Percentiles rank a stretch among this genome's conserved stretches.
These are phyloP conservation scores for Pythium myriotylum DNA, from an alignment of 352 stramenopile genomes.

Conservation along the genomic window DNA sequence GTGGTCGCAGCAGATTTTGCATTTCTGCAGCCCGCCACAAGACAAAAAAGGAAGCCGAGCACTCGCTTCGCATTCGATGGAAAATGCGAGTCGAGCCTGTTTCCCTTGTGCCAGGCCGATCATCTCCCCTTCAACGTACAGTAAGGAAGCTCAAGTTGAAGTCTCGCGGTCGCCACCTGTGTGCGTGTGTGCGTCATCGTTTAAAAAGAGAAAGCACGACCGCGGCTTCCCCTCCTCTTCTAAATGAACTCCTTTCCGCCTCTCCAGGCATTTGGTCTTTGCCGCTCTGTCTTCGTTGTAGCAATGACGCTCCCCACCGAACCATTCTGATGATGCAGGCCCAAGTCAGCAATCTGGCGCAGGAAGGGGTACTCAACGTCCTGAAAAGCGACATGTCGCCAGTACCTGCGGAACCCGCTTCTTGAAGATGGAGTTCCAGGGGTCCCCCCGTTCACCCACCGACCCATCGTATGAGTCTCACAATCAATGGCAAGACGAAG, in stretches of 20 bases:
- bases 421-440: background rate
- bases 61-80: background rate
- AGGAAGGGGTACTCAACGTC: no score
- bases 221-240: no score
- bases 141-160: background rate
- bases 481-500: no score
- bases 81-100: constrained; percentile 5
- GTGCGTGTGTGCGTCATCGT: background rate
- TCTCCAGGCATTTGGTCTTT: no score
- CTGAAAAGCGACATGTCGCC: background rate
- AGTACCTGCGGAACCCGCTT: background rate
- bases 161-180: background rate
- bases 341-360: no score
- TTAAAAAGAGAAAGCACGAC: background rate
- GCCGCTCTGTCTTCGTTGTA: no score
- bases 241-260: no score
- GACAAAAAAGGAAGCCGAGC: background rate
- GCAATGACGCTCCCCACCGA: background rate
- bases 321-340: constrained; percentile 6
- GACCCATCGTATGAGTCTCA: no score
- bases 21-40: background rate
- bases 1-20: background rate
- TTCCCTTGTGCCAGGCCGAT: background rate
- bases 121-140: background rate
- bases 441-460: no score